Base-by-base conservation (phyloP, 2,329 filamentous ascomycete genomes). In the Aspergillus viridinutans region DNA sequence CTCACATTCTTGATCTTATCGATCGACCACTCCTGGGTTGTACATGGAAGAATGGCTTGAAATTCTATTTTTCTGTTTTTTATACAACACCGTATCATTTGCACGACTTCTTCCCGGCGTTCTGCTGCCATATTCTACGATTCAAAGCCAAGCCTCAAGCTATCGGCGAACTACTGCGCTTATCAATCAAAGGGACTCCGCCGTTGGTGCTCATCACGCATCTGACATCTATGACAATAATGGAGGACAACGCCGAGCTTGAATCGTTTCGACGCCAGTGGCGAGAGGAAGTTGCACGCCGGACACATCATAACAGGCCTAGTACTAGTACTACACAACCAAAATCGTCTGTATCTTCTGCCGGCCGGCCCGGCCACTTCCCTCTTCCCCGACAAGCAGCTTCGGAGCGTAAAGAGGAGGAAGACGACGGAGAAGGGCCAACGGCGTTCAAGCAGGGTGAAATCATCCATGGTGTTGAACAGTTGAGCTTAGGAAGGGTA, bases 201-300 rank as follows among this genome's bases (percentile, higher is more conserved):
- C 28, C 12, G 54, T n/a, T 49, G 23, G 49, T 62, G 68, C 56
- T 64, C 56, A 72, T 67, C 59, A 23, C 54, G 64, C 57, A 47
- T 47, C 23, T 23, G 12, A 47, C 14, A 23, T 38, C 42, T 53
- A 55, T 53, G 54, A 54, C 58, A 57, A 70, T 58, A 47, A 78
- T 77, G 75, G 70, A 67, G 38, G 73, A 78, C 63, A 81, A 85
- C 70, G 81, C 87, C 52, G 92, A 96, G 73, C 84, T 97, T 58
- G 90, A 96, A 74, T 87, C 84, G 49, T 97, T 97, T 76, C 87
- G 93, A 63, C 83, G 85, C 68, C 83, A 91, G 80, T 97, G 92
- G 92, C 85, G 85, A 58, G 88, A 90, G 64, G 92, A 97, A 71
- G 89, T 96, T 6, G 76, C 78, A 17, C 79, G 80, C 49, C 78